A percentile compares a stretch with the other conserved stretches of the same genome.
Evolutionary conservation across 2,329 filamentous ascomycete genomes (phyloP).

Genomic region (Xylariaceae sp.): DNA sequence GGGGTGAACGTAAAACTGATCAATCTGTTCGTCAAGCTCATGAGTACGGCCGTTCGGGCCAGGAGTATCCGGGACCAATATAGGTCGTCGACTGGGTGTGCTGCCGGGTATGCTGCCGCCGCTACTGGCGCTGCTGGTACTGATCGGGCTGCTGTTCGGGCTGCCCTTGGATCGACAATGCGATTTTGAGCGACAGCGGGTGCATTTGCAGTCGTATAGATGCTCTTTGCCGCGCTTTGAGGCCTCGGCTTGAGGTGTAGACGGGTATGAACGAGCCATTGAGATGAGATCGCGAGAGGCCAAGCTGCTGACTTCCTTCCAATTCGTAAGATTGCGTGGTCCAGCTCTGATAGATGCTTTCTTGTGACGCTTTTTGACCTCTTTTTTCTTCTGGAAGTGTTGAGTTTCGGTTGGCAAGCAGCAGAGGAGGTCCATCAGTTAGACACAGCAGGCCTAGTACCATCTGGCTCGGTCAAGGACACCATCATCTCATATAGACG

Average conservation of each 20-base stretch:
- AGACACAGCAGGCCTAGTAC: background rate
- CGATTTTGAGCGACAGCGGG: background rate
- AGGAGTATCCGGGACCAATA: no score
- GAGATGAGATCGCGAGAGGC: background rate
- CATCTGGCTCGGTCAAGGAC: background rate
- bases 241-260: background rate
- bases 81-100: background rate
- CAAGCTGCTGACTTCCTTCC: background rate
- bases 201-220: background rate
- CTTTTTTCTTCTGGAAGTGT: background rate
- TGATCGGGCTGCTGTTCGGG: no score
- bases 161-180: background rate
- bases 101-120: background rate
- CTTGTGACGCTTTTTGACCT: background rate
- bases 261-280: slow-evolving; percentile 1
- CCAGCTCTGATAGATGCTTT: background rate
- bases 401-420: slow-evolving; percentile 8
- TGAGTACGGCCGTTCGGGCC: background rate
- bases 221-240: background rate
- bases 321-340: background rate
- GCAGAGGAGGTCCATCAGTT: slow-evolving; percentile 14
- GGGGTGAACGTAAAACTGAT: slow-evolving; percentile 25
- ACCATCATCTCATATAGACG: background rate
- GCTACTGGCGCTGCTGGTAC: no score
- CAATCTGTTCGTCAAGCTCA: background rate